A percentile compares a stretch with the other conserved stretches of the same genome.
Conservation (phyloP, 208 protist species). For the Wallacemonas sp. region DNA sequence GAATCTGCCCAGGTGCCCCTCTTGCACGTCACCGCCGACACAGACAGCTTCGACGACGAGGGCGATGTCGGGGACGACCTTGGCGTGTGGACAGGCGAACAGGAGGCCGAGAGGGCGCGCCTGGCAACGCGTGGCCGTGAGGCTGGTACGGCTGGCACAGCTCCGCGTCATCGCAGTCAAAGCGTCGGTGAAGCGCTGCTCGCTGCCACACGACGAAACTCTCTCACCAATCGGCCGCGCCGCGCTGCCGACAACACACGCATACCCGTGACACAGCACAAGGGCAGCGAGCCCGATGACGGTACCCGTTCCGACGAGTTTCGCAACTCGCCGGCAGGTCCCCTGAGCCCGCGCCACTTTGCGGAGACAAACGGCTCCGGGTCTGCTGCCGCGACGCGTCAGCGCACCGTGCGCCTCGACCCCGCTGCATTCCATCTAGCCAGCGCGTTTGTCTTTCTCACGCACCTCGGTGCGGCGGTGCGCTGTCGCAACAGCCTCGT, state of each 20-base stretch:
- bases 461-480: slow-evolving; percentile 32
- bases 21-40: slow-evolving; percentile 39
- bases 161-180: slow-evolving; percentile 17
- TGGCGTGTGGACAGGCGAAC: too few relatives aligned
- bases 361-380: not conserved
- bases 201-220: slow-evolving; percentile 6
- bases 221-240: not conserved
- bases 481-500: slow-evolving; percentile 8
- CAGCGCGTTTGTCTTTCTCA: slow-evolving; percentile 54
- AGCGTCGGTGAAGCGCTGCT: slow-evolving; percentile 26
- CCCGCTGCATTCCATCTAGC: slow-evolving; percentile 38
- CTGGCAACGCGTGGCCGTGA: not conserved
- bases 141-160: not conserved
- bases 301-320: too few relatives aligned
- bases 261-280: too few relatives aligned
- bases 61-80: not conserved
- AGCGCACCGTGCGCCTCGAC: slow-evolving; percentile 41
- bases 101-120: not conserved
- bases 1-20: slow-evolving; percentile 50
- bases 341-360: not conserved
- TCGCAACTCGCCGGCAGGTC: too few relatives aligned
- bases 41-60: not conserved
- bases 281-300: too few relatives aligned
- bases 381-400: not conserved
- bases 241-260: too few relatives aligned